These are phyloP conservation scores for Apodospora peruviana DNA, from an alignment of 495 filamentous ascomycete species.

Conservation along the genomic window DNA sequence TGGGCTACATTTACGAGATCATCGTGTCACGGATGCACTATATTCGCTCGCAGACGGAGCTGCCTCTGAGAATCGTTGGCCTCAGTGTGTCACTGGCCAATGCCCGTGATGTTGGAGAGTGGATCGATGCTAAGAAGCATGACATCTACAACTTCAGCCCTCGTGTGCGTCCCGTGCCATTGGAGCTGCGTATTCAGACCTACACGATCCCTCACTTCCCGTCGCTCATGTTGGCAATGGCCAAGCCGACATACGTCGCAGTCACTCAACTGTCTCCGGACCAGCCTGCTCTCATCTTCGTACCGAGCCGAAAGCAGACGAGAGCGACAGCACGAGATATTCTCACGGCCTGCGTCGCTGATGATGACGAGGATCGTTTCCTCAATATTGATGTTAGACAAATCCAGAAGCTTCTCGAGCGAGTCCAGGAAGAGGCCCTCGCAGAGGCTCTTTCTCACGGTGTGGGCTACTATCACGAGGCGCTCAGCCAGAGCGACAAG, in stretches of 20 bases:
- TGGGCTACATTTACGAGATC: constrained; percentile 89
- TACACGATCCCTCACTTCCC: constrained; percentile 96
- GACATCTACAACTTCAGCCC: constrained; percentile 99
- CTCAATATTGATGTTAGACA: constrained; percentile 74
- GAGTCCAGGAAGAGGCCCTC: constrained; percentile 77
- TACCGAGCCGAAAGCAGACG: constrained; percentile 88
- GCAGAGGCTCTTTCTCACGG: constrained; percentile 91
- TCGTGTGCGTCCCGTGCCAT: constrained; percentile 73
- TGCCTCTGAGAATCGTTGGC: constrained; percentile 79
- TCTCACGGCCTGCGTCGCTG: constrained; percentile 73
- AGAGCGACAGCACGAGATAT: constrained; percentile 87
- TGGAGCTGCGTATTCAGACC: constrained; percentile 93
- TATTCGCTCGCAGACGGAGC: constrained; percentile 82
- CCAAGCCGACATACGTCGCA: constrained; percentile 82
- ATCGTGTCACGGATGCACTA: constrained; percentile 97
- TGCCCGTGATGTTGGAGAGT: constrained; percentile 90
- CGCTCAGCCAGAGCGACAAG: constrained; percentile 81
- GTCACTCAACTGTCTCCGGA: constrained; percentile 79
- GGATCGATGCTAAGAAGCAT: constrained; percentile 98
- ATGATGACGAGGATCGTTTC: constrained; percentile 92
- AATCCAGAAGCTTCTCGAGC: constrained; percentile 72
- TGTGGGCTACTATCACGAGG: constrained; percentile 96
- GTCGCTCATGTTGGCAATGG: constrained; percentile 97
- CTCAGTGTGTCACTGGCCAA: constrained; percentile 91
- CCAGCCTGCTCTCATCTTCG: constrained; percentile 86